Base-by-base conservation (phyloP, 176 grass and related monocot genomes). In the Triticum monococcum region DNA sequence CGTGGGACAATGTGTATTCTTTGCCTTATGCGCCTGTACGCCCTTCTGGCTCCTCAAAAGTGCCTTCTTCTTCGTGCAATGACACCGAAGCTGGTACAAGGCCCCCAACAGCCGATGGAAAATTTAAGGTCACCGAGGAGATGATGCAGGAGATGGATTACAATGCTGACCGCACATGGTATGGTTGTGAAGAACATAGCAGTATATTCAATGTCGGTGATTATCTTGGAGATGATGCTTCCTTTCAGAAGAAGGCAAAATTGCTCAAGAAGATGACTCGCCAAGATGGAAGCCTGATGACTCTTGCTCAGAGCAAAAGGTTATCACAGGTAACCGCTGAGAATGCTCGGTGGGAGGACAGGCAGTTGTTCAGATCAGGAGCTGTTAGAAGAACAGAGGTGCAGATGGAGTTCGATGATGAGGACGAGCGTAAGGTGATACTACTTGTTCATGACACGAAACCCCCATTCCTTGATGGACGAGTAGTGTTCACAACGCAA, bases 391-490 rank as follows among this genome's bases (percentile, higher is more conserved):
- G 91, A 79, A 95, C 96, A 66, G 91, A 94, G 77, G 92, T 98
- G 30, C 93, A 94, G 79, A 98, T 83, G 50, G 96, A 98, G 33
- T 98, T 98, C 77, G 93, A 98, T 8, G 93, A 98, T 46, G 96
- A 98, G 52, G 95, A 97, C 9, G 95, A 97, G 80, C 83, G 95
- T 45, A 97, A 93, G 90, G 89, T 97, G 68, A 95, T 95, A 57
- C 92, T 97, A 88, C 91, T 97, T 86, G 95, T 95, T 88, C 95
- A 97, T 83, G 95, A 98, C 56, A 98, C 93, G 7, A 98, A 98
- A 84, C 95, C 93, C 22, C 93, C 93, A 9, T 98, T 98, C 79
- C 68, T 98, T 46, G 95, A 98, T 87, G 95, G 91, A 37, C 84
- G 93, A 30, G 95, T 98, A 64, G 95, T 98, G 25, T 98, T 80